Evolutionary conservation across 768 basidiomycete genomes (phyloP).

Genomic region (Lentinula boryana): DNA sequence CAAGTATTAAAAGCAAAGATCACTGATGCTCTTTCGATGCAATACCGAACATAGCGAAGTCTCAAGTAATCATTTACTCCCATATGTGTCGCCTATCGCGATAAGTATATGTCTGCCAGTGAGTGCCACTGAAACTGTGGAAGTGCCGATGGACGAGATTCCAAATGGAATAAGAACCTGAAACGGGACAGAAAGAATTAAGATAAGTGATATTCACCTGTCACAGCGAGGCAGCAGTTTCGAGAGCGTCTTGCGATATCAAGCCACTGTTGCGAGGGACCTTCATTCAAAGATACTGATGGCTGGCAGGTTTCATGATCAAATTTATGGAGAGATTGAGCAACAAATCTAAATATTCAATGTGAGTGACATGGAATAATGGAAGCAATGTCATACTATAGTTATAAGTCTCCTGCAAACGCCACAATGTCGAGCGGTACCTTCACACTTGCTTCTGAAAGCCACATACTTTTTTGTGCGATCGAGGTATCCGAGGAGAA

Average conservation of each 20-base stretch:
- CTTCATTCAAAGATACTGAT: neutral
- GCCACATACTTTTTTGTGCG: neutral
- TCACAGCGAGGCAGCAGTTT: neutral
- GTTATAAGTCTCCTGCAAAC: neutral
- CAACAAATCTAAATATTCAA: neutral
- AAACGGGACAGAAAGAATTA: neutral
- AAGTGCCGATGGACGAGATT: neutral
- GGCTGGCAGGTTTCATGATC: neutral
- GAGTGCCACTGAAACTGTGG: neutral
- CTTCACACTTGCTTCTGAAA: neutral
- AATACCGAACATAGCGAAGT: neutral
- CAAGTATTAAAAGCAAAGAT: neutral
- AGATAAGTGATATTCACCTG: neutral
- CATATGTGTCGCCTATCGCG: neutral
- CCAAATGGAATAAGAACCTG: neutral
- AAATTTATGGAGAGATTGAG: neutral
- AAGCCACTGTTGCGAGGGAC: conserved; percentile 5
- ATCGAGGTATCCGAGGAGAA: neutral
- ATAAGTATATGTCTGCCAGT: neutral
- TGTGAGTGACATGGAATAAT: neutral
- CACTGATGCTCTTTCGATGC: neutral
- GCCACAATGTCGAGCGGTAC: neutral
- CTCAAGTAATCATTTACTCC: neutral
- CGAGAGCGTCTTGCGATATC: neutral
- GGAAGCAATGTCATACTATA: neutral